Evolutionary conservation across 1,284 basidiomycete species (phyloP), one percentile per base, ranked within the genome.

Genomic region (Pascua guehoae): DNA sequence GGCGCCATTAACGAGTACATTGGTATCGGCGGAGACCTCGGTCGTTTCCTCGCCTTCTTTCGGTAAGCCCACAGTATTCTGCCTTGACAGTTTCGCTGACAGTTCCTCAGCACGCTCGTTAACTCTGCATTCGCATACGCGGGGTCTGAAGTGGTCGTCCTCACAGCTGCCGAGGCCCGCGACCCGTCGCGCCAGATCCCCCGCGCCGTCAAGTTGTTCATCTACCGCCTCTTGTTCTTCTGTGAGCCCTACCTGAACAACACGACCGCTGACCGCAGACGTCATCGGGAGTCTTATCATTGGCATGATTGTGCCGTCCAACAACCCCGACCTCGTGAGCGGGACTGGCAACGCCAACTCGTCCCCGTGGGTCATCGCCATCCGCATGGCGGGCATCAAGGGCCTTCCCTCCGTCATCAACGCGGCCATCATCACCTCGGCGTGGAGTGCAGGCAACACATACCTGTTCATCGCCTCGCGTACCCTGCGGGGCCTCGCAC

Each of bases 141-240:
- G 11, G 70, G 71, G n/a, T 68, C 71, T n/a, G 70, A 71, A 15
- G 65, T 59, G 49, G 53, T 67, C n/a, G 65, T 62, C 5, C 58
- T 66, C 49, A 58, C 66, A 12, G 64, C 69, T 0, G 68, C 65
- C 7, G 72, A 73, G 53, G 63, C 66, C n/a, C 50, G 53, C 18
- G 61, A 70, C 43, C 72, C 72, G 8, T 83, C 87, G 41, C 82
- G 84, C n/a, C 89, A 88, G 68, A 85, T 93, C 58, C 81, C 85
- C 41, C 87, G 85, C 67, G 88, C 89, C 4, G 85, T 88, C 73
- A 81, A 81, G 58, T 80, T 86, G 41, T 88, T 92, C 32, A 87
- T 87, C 72, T 79, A 86, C 63, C 85, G 88, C 68, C 89, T 93
- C 64, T 80, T 79, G 57, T 71, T 86, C 72, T 78, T 85, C 61